phyloP scores from a whole-genome alignment of 768 basidiomycete genomes.

The Auriculariales sp. region DNA sequence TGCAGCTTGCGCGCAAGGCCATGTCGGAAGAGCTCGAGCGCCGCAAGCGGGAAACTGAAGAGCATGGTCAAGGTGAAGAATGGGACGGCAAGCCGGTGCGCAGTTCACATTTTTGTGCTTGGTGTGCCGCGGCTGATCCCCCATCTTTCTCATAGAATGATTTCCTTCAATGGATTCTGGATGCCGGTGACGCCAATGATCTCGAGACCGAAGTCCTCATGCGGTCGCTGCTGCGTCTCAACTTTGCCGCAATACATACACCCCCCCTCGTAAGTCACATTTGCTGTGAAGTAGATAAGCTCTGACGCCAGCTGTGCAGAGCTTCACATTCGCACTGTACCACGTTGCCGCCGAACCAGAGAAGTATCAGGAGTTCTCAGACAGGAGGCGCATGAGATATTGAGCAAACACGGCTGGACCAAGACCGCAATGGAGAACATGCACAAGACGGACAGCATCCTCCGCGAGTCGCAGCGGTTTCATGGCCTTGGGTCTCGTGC shows the following conservation, averaged over 20 bases:
- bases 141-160: slow-evolving; percentile 28
- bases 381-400: slow-evolving; percentile 15
- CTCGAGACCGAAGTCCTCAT: slow-evolving; percentile 19
- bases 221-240: slow-evolving; percentile 18
- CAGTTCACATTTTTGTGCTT: not conserved
- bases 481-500: slow-evolving; percentile 13
- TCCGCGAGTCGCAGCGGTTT: slow-evolving; percentile 30
- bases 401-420: slow-evolving; percentile 21
- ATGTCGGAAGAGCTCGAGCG: slow-evolving; percentile 19
- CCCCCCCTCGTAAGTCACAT: not conserved
- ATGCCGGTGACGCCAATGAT: slow-evolving; percentile 19
- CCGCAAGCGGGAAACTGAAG: slow-evolving; percentile 11
- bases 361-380: slow-evolving; percentile 16
- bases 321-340: slow-evolving; percentile 20
- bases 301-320: too few species aligned
- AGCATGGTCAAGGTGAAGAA: slow-evolving; percentile 14
- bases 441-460: slow-evolving; percentile 34
- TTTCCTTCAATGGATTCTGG: slow-evolving; percentile 31
- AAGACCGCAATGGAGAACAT: slow-evolving; percentile 27
- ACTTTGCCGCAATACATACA: slow-evolving; percentile 15
- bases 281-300: too few species aligned
- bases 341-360: slow-evolving; percentile 22
- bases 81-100: slow-evolving; percentile 21
- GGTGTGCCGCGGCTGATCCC: not conserved
- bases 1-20: slow-evolving; percentile 5